Evolutionary conservation across 192 early-diverging fungal genomes (phyloP).

Genomic region (Cladochytrium replicatum): DNA sequence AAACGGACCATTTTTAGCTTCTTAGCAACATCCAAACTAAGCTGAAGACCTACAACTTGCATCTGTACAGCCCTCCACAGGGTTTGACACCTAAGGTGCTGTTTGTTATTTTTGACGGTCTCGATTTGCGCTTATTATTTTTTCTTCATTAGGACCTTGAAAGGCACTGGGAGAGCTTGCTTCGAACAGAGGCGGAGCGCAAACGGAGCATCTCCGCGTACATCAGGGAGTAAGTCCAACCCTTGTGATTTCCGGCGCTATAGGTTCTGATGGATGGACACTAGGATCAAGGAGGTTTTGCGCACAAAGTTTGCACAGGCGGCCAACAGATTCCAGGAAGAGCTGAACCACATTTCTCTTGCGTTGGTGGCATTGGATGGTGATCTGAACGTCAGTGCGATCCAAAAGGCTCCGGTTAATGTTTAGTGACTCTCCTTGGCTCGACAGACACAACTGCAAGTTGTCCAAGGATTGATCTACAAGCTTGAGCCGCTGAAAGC

Average conservation of each 20-base stretch:
- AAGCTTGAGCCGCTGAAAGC: constrained; percentile 23
- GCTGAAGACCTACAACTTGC: constrained; percentile 86
- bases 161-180: constrained; percentile 60
- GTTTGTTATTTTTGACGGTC: no score
- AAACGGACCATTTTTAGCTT: no score
- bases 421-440: no score
- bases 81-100: constrained; percentile 57
- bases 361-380: constrained; percentile 62
- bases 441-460: constrained; percentile 46
- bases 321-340: constrained; percentile 69
- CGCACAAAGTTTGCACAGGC: constrained; percentile 69
- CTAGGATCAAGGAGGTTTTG: constrained; percentile 74
- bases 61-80: constrained; percentile 69
- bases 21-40: constrained; percentile 96
- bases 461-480: constrained; percentile 48
- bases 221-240: constrained; percentile 78
- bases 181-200: constrained; percentile 65
- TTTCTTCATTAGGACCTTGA: constrained; percentile 59
- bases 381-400: constrained; percentile 63
- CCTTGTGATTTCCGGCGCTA: constrained; percentile 8
- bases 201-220: constrained; percentile 75
- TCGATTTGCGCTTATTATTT: background rate
- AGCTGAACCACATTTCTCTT: constrained; percentile 59
- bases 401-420: no score
- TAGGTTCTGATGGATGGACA: background rate